Conservation (phyloP, 148 eudicot species). For the Persicaria maculosa region DNA sequence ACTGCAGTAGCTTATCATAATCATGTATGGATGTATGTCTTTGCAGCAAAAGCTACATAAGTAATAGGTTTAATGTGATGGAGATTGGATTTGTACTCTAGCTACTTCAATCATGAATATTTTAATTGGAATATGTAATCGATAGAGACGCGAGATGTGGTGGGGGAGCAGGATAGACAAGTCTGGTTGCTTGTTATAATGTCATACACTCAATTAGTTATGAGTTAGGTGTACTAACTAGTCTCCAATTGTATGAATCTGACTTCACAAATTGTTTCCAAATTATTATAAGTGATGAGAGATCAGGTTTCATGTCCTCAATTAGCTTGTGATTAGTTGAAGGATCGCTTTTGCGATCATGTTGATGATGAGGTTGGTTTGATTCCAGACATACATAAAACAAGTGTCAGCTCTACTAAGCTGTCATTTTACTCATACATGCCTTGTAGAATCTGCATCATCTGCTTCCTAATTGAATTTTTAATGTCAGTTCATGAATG, state of each 20-base stretch:
- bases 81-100: not conserved
- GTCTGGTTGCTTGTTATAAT: not conserved
- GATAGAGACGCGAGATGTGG: not conserved
- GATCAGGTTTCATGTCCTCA: not conserved
- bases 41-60: too few relatives aligned
- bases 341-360: not conserved
- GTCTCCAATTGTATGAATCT: conserved; percentile 5
- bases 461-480: not conserved
- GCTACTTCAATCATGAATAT: not conserved
- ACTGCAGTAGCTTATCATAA: too few relatives aligned
- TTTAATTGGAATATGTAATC: not conserved
- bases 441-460: conserved; percentile 1
- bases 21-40: too few relatives aligned
- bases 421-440: conserved; percentile 1
- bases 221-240: not conserved
- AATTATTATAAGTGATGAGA: not conserved
- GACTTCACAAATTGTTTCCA: not conserved
- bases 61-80: not conserved
- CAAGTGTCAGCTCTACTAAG: not conserved
- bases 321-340: not conserved
- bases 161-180: not conserved
- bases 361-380: conserved; percentile 9
- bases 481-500: conserved; percentile 10
- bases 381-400: conserved; percentile 10
- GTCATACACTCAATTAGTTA: not conserved